Evolutionary conservation across 1,284 basidiomycete genomes (phyloP), one percentile per base, ranked within the genome.

Genomic region (Naganishia sp.): DNA sequence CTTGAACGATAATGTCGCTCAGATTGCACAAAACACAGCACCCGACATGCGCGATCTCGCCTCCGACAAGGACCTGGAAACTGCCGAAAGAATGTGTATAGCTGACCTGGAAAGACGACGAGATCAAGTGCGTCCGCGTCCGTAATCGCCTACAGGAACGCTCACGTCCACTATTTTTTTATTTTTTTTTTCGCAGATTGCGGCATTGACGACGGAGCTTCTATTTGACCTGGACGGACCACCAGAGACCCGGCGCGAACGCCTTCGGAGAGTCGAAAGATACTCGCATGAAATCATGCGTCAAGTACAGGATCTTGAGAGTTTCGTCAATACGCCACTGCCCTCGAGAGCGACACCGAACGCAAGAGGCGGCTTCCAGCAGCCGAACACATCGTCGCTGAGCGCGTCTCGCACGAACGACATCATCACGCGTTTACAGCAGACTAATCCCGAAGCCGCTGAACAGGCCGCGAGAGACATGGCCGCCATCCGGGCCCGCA

Each of bases 391-490:
- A 31, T 11, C 32, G 6, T n/a, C 32, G 18, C 10, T 32, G 6
- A 35, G 35, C 17, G n/a, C 6, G 18, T 9, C 32, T 32, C 6
- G 18, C 6, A n/a, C 35, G n/a, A 35, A 41, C 35, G 47, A 51
- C 25, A 41, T 51, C 45, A 50, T 61, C 13, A 47, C 23, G 23
- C 58, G 58, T 7, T 13, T 61, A 31, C 47, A 61, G 45, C 58
- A 49, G n/a, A 61, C 13, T 11, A 51, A 61, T 21, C 58, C 58
- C 21, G 32, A 51, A 28, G 58, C 58, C 5, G 58, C 58, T 42
- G 58, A 49, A 42, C 47, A 61, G 47, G 58, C 58, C 7, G 58
- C 58, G 13, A 49, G 47, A 51, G 58, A 61, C 46, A 61, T 61
- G 58, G 47, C 58, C 3, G 58, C 58, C 11, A 61, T 61, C 17